phyloP scores from a whole-genome alignment of 2,329 filamentous ascomycete species.

The Talaromyces piceae region DNA sequence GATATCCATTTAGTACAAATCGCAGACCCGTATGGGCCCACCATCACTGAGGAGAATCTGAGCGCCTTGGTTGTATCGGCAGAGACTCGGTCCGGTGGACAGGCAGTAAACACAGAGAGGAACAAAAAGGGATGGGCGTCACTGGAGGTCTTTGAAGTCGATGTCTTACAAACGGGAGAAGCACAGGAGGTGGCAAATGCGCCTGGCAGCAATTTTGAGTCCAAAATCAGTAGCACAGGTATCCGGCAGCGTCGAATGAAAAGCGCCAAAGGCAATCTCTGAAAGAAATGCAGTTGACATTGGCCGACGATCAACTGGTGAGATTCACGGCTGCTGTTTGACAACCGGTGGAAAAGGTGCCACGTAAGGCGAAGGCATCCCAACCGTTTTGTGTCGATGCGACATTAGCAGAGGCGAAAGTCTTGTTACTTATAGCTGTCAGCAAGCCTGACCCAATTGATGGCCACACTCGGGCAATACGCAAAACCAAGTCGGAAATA shows the following conservation, averaged over 20 bases:
- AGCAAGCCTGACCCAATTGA: slow-evolving; percentile 7
- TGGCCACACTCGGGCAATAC: neutral
- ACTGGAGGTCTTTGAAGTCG: slow-evolving; percentile 79
- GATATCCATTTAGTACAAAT: slow-evolving; percentile 75
- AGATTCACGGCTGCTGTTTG: neutral
- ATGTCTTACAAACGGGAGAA: slow-evolving; percentile 68
- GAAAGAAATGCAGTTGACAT: slow-evolving; percentile 1
- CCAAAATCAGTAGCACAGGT: slow-evolving; percentile 87
- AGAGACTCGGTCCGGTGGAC: slow-evolving; percentile 77
- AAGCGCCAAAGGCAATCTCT: slow-evolving; percentile 21
- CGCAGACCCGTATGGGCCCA: slow-evolving; percentile 82
- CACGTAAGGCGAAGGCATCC: slow-evolving; percentile 6
- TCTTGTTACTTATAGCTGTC: slow-evolving; percentile 2
- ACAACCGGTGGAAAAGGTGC: slow-evolving; percentile 8
- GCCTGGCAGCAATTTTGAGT: slow-evolving; percentile 57
- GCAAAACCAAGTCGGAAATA: neutral
- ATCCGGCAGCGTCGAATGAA: slow-evolving; percentile 54
- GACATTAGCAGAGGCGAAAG: slow-evolving; percentile 1
- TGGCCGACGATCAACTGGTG: neutral
- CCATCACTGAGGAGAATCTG: slow-evolving; percentile 71
- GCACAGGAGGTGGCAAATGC: slow-evolving; percentile 38
- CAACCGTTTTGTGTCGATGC: neutral
- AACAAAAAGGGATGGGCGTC: slow-evolving; percentile 65
- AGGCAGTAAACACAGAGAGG: slow-evolving; percentile 78
- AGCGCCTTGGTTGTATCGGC: slow-evolving; percentile 77